A percentile compares a stretch with the other conserved stretches of the same genome.
Evolutionary conservation across 2,329 filamentous ascomycete species (phyloP).

Genomic region (Paradendryphiella salina): DNA sequence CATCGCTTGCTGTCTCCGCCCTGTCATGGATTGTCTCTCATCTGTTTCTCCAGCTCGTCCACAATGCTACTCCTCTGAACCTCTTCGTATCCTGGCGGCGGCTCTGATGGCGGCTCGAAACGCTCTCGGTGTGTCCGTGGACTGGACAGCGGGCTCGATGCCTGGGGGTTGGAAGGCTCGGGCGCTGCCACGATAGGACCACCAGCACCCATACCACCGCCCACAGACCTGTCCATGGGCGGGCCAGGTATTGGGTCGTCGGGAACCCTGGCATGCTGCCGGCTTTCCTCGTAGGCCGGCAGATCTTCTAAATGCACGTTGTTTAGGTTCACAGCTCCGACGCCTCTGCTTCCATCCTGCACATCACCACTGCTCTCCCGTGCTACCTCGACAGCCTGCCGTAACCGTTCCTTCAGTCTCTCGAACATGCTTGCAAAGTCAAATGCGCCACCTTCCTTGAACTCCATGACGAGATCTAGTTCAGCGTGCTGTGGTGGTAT

Average conservation of each 20-base stretch:
- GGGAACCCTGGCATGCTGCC: constrained; percentile 42
- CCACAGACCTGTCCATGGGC: constrained; percentile 12
- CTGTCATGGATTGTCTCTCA: constrained; percentile 32
- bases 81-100: constrained; percentile 90
- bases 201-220: constrained; percentile 16
- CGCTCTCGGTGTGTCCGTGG: constrained; percentile 33
- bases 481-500: constrained; percentile 74
- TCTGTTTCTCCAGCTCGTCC: constrained; percentile 66
- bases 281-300: constrained; percentile 76
- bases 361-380: constrained; percentile 61
- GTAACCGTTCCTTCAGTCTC: constrained; percentile 78
- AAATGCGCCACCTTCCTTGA: constrained; percentile 93
- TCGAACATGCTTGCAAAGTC: constrained; percentile 86
- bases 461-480: constrained; percentile 81
- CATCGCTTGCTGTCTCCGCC: constrained; percentile 19
- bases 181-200: constrained; percentile 23
- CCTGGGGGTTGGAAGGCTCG: constrained; percentile 26
- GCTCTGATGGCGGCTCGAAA: constrained; percentile 65
- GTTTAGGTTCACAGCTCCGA: constrained; percentile 59
- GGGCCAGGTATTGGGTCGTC: constrained; percentile 44
- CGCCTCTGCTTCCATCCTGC: constrained; percentile 48
- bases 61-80: constrained; percentile 80
- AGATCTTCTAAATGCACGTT: constrained; percentile 81
- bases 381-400: constrained; percentile 77
- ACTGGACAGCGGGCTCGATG: constrained; percentile 38